Evolutionary conservation across 306 rosid species (phyloP).

Genomic region (Sesbania bispinosa): DNA sequence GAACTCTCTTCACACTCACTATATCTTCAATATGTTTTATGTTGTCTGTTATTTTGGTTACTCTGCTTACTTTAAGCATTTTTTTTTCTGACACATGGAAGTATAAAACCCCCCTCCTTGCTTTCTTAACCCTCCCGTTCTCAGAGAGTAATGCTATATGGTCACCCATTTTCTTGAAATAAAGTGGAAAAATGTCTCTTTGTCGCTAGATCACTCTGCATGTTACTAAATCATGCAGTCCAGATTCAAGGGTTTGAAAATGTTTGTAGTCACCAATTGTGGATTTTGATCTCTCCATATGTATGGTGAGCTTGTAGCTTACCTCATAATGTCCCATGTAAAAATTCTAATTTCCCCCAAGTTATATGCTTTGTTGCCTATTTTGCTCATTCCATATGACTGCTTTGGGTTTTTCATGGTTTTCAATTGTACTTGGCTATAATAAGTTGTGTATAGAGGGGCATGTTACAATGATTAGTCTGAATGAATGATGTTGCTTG

Average conservation of each 20-base stretch:
- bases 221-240: background rate
- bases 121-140: background rate
- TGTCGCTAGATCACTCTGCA: background rate
- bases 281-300: background rate
- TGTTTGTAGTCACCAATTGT: background rate
- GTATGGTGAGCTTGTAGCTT: background rate
- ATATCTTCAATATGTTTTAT: background rate
- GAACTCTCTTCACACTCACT: background rate
- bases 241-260: background rate
- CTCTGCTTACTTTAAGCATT: background rate
- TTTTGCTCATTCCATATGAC: background rate
- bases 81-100: background rate
- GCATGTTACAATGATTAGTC: background rate
- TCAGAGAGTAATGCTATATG: background rate
- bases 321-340: background rate
- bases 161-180: background rate
- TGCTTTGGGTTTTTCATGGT: background rate
- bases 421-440: background rate
- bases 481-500: no score
- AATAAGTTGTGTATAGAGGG: background rate
- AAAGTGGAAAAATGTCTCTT: background rate
- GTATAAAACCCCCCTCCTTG: background rate
- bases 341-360: background rate
- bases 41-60: slow-evolving; percentile 14
- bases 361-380: background rate